These are phyloP conservation scores for Mychonastes homosphaera DNA, from an alignment of 139 green algal genomes.

Conservation along the genomic window DNA sequence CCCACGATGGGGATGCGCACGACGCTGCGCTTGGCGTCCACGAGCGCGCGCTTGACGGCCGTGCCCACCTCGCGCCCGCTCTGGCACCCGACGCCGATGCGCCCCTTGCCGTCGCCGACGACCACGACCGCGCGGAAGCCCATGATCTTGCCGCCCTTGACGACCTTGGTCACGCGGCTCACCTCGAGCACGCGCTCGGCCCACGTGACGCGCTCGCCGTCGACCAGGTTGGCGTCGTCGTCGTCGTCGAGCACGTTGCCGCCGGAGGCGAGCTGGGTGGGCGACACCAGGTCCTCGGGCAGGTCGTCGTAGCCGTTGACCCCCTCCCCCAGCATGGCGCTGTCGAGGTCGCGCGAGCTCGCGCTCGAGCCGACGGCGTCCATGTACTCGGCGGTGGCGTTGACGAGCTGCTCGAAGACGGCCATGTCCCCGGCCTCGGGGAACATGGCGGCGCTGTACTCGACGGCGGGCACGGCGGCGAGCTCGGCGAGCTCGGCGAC, in stretches of 20 bases:
- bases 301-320: constrained; percentile 17
- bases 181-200: constrained; percentile 59
- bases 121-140: constrained; percentile 67
- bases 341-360: too few species aligned
- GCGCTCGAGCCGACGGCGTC: constrained; percentile 2
- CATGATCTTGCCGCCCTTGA: constrained; percentile 77
- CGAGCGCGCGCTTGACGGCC: constrained; percentile 70
- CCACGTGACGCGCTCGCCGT: constrained; percentile 27
- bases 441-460: background rate
- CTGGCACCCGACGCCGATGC: constrained; percentile 79
- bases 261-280: background rate
- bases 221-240: background rate
- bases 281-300: constrained; percentile 6
- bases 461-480: background rate
- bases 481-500: background rate
- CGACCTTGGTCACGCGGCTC: constrained; percentile 86
- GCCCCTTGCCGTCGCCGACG: constrained; percentile 45
- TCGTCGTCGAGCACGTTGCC: background rate
- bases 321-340: too few species aligned
- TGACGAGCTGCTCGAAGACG: background rate
- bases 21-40: constrained; percentile 50
- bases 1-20: constrained; percentile 40
- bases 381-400: constrained; percentile 14
- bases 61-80: constrained; percentile 75
- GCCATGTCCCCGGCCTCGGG: background rate